These are phyloP conservation scores for Cladorrhinum samala DNA, from an alignment of 495 filamentous ascomycete genomes.

Conservation along the genomic window DNA sequence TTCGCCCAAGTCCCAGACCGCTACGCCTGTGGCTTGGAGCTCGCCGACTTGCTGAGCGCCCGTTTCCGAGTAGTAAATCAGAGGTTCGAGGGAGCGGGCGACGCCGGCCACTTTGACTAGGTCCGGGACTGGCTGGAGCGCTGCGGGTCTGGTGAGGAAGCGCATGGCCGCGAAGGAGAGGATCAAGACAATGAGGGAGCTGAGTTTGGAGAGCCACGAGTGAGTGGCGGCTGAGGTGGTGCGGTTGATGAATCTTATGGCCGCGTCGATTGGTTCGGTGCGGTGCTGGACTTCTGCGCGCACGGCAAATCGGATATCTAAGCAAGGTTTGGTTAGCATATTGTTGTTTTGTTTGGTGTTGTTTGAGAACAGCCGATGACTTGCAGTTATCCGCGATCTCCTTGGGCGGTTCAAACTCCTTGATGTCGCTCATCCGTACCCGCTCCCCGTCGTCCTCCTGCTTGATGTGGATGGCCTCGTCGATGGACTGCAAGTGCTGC, in stretches of 20 bases:
- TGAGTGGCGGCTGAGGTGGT: constrained; percentile 52
- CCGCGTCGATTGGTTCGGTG: constrained; percentile 73
- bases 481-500: constrained; percentile 11
- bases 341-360: constrained; percentile 15
- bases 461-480: constrained; percentile 22
- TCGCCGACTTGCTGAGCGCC: constrained; percentile 77
- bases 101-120: constrained; percentile 83
- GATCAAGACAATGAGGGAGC: constrained; percentile 48
- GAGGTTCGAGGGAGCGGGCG: constrained; percentile 80
- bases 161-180: constrained; percentile 56
- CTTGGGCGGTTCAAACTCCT: constrained; percentile 6
- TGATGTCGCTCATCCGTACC: constrained; percentile 9
- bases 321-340: constrained; percentile 36
- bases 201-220: constrained; percentile 59
- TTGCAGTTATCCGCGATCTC: constrained; percentile 32
- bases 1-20: constrained; percentile 88
- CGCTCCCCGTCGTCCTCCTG: constrained; percentile 22
- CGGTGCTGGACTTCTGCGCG: constrained; percentile 82
- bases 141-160: constrained; percentile 59
- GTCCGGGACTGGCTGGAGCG: constrained; percentile 68
- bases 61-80: constrained; percentile 88
- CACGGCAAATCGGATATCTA: constrained; percentile 82
- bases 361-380: constrained; percentile 22
- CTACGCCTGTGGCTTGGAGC: constrained; percentile 80
- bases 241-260: constrained; percentile 56